Conservation (phyloP, 768 basidiomycete species). For the Agaricus subrufescens region DNA sequence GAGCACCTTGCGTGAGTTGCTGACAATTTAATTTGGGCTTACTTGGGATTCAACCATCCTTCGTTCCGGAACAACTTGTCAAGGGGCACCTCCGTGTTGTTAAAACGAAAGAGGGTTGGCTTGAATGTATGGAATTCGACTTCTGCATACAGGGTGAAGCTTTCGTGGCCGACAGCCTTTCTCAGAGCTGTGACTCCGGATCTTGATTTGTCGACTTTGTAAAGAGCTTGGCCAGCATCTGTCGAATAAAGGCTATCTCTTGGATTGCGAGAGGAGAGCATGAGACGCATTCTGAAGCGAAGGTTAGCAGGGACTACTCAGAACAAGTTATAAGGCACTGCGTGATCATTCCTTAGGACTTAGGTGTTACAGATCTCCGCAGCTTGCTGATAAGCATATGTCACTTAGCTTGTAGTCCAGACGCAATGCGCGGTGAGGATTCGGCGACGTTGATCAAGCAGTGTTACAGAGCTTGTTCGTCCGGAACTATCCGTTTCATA, state of each 20-base stretch:
- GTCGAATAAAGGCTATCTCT: conserved; percentile 16
- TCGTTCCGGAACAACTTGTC: not conserved
- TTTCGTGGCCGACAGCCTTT: not conserved
- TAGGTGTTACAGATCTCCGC: no score
- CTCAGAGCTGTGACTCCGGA: not conserved
- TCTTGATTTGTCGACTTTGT: conserved; percentile 9
- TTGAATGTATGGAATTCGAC: conserved; percentile 11
- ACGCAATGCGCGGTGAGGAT: no score
- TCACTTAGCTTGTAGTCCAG: no score
- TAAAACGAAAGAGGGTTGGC: not conserved
- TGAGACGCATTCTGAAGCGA: not conserved
- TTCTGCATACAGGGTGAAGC: not conserved
- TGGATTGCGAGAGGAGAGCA: conserved; percentile 15
- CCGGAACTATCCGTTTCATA: no score
- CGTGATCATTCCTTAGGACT: no score
- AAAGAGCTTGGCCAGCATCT: conserved; percentile 17
- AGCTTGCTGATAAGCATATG: no score
- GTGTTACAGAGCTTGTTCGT: no score
- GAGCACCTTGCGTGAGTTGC: not conserved
- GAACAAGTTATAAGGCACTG: no score
- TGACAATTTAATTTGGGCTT: no score
- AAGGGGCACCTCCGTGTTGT: not conserved
- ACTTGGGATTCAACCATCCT: not conserved
- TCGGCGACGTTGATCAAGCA: no score
- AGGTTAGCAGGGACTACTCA: no score